Percentiles rank a stretch among this genome's conserved stretches.
Conservation (phyloP, 345 rosid genomes). For the Citrus unshiu region DNA sequence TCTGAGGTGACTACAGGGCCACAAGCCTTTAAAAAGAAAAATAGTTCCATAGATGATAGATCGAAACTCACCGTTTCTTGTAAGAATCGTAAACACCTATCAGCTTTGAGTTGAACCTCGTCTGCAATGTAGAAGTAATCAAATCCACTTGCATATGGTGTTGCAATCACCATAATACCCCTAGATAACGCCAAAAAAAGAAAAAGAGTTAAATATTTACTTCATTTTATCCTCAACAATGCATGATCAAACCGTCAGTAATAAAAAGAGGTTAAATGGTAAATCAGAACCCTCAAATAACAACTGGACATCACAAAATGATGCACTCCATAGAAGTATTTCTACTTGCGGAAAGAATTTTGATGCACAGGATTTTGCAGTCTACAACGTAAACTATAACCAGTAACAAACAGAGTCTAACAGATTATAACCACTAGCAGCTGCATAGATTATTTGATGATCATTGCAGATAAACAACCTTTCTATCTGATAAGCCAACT, state of each 20-base stretch:
- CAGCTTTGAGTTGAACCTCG: slow-evolving; percentile 93
- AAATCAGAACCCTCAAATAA: neutral
- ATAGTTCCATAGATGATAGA: slow-evolving; percentile 2
- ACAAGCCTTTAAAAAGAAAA: neutral
- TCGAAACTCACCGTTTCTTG: slow-evolving; percentile 62
- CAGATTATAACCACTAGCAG: neutral
- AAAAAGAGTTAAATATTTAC: slow-evolving; percentile 6
- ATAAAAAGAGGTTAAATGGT: neutral
- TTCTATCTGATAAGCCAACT: slow-evolving; percentile 19
- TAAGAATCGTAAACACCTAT: slow-evolving; percentile 72
- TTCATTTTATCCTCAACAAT: slow-evolving; percentile 2
- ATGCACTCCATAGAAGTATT: neutral
- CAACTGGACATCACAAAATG: neutral
- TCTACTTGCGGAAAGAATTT: neutral
- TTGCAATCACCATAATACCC: slow-evolving; percentile 91
- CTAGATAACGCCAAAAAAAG: slow-evolving; percentile 31
- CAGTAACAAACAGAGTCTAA: neutral
- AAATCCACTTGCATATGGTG: slow-evolving; percentile 96
- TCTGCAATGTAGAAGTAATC: slow-evolving; percentile 94
- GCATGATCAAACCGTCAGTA: neutral
- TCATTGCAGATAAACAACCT: neutral
- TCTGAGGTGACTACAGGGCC: neutral
- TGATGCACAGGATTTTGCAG: neutral
- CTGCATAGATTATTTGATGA: neutral
- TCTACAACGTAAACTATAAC: neutral